Evolutionary conservation across 31 red algal species (phyloP), one percentile per base, ranked within the genome.

Genomic region (Porphyra umbilicalis): DNA sequence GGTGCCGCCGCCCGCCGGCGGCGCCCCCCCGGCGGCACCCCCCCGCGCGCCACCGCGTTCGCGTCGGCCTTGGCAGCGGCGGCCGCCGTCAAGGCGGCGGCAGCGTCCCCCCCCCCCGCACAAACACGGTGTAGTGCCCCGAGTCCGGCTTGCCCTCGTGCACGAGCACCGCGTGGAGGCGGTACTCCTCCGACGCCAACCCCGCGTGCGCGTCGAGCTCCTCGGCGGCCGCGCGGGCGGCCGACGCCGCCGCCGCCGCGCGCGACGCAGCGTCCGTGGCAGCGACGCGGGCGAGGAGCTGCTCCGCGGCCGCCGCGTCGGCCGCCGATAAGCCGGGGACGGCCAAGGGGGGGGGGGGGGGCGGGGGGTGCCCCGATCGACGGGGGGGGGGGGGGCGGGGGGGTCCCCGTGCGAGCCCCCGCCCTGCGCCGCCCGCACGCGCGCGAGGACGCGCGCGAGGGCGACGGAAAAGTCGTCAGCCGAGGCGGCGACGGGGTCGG

Each of bases 101-200:
- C 57, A 1, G 57, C 13, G 6, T 7, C 57, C 57, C 57, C 57
- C 16, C 25, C 57, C 20, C 85, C 39, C 91, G 84, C 32, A 99
- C 96, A 83, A 92, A 99, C 38, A 88, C 83, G 87, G 87, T 96
- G 85, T 99, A 99, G 77, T 99, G 93, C 6, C 97, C 97, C n/a
- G 88, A 79, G 32, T 85, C 83, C 35, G 97, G 88, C 30, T 91
- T 91, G 32, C 97, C 97, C 38, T 95, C 93, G 81, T 99, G 97
- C 40, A 99, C 97, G 31, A 99, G 86, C 44, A 99, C 97, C 39
- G 90, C 93, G 85, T 94, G 91, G 36, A 99, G 85, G 9, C 78
- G 75, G 79, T 93, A 95, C 83, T 86, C 82, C 77, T 87, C 83
- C 20, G 36, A 75, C 3, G 57, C 15, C 34, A 90, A 77, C 34